Base-by-base conservation (phyloP, 768 basidiomycete genomes). In the Pleurotus tuber-regium region DNA sequence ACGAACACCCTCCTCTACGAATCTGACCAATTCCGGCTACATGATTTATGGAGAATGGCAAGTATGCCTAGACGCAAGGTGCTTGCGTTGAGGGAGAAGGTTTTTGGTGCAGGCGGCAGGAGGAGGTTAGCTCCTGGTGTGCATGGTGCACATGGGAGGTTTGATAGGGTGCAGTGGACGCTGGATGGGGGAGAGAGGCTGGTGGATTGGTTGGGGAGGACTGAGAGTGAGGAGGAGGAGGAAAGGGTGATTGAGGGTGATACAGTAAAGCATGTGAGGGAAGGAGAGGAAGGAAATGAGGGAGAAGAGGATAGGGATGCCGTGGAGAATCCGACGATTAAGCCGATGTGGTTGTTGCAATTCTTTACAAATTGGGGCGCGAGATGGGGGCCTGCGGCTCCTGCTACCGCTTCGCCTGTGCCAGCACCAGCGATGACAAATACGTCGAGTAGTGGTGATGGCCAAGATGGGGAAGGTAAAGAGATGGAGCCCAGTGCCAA, bases 281-380 rank as follows among this genome's bases (percentile, higher is more conserved):
- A 56, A 8, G 18, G 24, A 12, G 26, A 14, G 8, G 47, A 41
- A 16, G 53, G 29, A 24, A 30, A 16, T 19, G 46, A 49, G 19
- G 54, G 43, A 28, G 52, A 41, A 24, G 35, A n/a, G 35, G 78
- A 80, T 44, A 82, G 79, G 50, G 79, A 79, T 51, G 79, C 77
- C 33, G 79, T 83, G 40, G 74, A 76, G 60, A 75, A 82, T 64
- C 75, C 75, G 26, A 70, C 68, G 18, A 82, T 87, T 63, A 82
- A 80, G 50, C 87, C 87, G 30, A 83, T 88, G 75, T 90, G 89
- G 89, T 63, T 89, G 49, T 67, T 91, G 59, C 72, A 77, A 60
- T 80, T 89, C 67, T 87, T 91, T 64, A 88, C 83, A 40, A 86
- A 84, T 53, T 89, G 86, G 87, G 85, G 83, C 5, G 79, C 80